Evolutionary conservation across 108 stramenopile genomes (phyloP).

Genomic region (Hondaea fermentalgiana): DNA sequence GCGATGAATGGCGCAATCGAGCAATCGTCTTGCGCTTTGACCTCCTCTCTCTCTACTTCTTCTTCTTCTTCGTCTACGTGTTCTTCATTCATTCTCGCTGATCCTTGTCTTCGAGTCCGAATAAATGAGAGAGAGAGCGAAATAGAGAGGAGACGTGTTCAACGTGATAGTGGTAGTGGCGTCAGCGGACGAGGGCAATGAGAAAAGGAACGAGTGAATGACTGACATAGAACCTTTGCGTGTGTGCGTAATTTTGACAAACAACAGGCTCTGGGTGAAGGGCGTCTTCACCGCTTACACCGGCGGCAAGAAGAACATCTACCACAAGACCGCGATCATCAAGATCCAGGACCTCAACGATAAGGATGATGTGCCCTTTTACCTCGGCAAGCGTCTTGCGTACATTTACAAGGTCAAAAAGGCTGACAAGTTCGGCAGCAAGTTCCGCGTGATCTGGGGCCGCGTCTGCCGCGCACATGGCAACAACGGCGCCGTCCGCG

Average conservation of each 20-base stretch:
- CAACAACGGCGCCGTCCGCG: slow-evolving; percentile 90
- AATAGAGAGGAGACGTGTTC: no score
- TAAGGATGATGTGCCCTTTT: slow-evolving; percentile 83
- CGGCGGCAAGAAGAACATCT: slow-evolving; percentile 79
- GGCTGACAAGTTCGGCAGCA: slow-evolving; percentile 50
- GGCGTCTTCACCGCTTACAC: slow-evolving; percentile 96
- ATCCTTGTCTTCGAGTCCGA: no score
- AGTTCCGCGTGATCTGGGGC: slow-evolving; percentile 98
- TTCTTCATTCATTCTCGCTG: no score
- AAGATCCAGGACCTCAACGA: slow-evolving; percentile 91
- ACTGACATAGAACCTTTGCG: no score
- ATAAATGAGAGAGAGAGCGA: no score
- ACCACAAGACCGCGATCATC: slow-evolving; percentile 91
- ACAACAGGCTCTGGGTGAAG: slow-evolving; percentile 76
- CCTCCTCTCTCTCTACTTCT: no score
- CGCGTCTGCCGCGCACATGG: slow-evolving; percentile 90
- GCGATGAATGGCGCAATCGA: no score
- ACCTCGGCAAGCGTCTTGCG: slow-evolving; percentile 94
- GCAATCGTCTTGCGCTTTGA: no score
- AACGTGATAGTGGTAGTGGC: no score
- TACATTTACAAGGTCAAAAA: slow-evolving; percentile 86
- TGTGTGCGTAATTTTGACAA: no score
- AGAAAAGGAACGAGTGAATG: not conserved
- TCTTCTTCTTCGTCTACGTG: no score
- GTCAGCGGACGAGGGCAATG: no score